These are phyloP conservation scores for Raphanus sativus DNA, from an alignment of 345 rosid genomes.

Conservation along the genomic window DNA sequence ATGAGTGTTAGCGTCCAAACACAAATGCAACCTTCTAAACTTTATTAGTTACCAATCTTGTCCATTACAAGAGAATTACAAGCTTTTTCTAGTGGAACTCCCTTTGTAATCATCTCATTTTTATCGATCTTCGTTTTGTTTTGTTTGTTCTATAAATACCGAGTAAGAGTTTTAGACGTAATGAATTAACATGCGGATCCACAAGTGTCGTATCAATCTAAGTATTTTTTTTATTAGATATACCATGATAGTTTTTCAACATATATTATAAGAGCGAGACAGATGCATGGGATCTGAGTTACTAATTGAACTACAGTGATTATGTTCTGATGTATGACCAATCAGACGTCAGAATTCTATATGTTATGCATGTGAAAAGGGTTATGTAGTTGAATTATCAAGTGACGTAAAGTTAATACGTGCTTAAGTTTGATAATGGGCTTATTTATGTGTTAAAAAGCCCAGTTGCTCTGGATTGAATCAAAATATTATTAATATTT, in stretches of 20 bases:
- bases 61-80: slow-evolving; percentile 29
- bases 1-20: slow-evolving; percentile 35
- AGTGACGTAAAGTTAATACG: neutral
- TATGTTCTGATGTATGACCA: slow-evolving; percentile 21
- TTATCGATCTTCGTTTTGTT: slow-evolving; percentile 14
- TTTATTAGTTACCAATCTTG: slow-evolving; percentile 41
- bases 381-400: slow-evolving; percentile 6
- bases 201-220: slow-evolving; percentile 28
- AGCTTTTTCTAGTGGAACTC: slow-evolving; percentile 19
- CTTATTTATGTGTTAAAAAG: neutral
- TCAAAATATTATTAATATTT: too few relatives aligned
- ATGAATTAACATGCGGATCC: slow-evolving; percentile 29
- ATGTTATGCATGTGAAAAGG: neutral
- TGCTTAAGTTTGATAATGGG: neutral
- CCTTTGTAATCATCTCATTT: slow-evolving; percentile 28
- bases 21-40: slow-evolving; percentile 34
- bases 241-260: slow-evolving; percentile 32
- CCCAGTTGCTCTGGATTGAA: neutral
- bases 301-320: slow-evolving; percentile 13
- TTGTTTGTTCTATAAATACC: slow-evolving; percentile 30
- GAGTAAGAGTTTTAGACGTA: slow-evolving; percentile 36
- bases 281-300: slow-evolving; percentile 14
- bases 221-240: slow-evolving; percentile 4
- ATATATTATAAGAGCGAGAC: neutral
- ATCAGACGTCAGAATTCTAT: slow-evolving; percentile 18